These are phyloP conservation scores for Styphnolobium japonicum DNA, from an alignment of 306 rosid genomes.

Conservation along the genomic window DNA sequence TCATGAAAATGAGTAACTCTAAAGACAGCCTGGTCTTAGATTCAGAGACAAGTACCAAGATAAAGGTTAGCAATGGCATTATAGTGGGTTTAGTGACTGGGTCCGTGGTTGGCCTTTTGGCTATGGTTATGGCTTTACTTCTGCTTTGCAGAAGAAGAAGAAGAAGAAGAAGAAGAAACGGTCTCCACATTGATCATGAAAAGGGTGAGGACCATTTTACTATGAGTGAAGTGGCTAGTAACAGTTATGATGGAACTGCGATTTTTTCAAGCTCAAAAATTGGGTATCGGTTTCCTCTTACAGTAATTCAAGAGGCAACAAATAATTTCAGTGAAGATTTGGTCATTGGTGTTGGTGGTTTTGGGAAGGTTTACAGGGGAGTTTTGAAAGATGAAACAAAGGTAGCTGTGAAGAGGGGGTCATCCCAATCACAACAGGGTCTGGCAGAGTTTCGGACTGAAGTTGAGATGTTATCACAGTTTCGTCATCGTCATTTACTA, in stretches of 20 bases:
- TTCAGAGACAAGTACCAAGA: slow-evolving; percentile 22
- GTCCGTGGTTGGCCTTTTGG: slow-evolving; percentile 16
- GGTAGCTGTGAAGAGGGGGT: slow-evolving; percentile 69
- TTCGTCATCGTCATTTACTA: slow-evolving; percentile 70
- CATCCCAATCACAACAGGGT: slow-evolving; percentile 49
- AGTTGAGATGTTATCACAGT: slow-evolving; percentile 66
- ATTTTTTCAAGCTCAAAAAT: slow-evolving; percentile 37
- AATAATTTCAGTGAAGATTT: slow-evolving; percentile 54
- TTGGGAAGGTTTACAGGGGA: slow-evolving; percentile 68
- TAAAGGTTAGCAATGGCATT: slow-evolving; percentile 33
- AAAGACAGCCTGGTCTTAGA: slow-evolving; percentile 33
- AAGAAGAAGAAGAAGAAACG: slow-evolving; percentile 45
- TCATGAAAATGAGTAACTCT: slow-evolving; percentile 56
- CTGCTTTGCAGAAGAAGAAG: no score
- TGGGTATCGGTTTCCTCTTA: slow-evolving; percentile 51
- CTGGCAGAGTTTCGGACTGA: slow-evolving; percentile 58
- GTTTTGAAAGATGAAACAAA: slow-evolving; percentile 47
- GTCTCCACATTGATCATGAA: slow-evolving; percentile 29
- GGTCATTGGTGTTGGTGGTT: slow-evolving; percentile 62
- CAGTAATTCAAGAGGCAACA: slow-evolving; percentile 52
- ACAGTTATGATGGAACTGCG: background rate
- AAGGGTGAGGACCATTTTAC: slow-evolving; percentile 21
- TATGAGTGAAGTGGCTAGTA: slow-evolving; percentile 16
- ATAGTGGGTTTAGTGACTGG: slow-evolving; percentile 42
- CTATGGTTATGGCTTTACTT: slow-evolving; percentile 21